A percentile compares a stretch with the other conserved stretches of the same genome.
Evolutionary conservation across 257 asterid genomes (phyloP).

Genomic region (Rehmannia glutinosa): DNA sequence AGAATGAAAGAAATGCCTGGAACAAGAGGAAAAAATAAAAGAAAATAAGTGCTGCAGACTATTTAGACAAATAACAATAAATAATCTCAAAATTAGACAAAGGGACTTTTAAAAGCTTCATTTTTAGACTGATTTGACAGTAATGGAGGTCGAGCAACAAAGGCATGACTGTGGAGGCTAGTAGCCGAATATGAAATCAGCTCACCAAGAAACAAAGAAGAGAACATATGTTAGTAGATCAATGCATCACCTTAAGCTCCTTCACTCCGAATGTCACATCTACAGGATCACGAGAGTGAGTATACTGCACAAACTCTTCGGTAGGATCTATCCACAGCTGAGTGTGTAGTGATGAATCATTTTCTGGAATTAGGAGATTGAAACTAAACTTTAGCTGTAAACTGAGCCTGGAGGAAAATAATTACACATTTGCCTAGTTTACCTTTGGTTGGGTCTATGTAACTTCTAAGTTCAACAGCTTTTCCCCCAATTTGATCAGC

Average conservation of each 20-base stretch:
- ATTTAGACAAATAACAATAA: background rate
- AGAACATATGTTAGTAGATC: slow-evolving; percentile 2
- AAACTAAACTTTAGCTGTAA: slow-evolving; percentile 14
- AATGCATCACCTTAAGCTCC: slow-evolving; percentile 72
- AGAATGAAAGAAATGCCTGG: slow-evolving; percentile 94
- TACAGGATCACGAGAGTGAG: slow-evolving; percentile 76
- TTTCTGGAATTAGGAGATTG: slow-evolving; percentile 51
- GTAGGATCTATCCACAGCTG: slow-evolving; percentile 97
- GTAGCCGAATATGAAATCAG: background rate
- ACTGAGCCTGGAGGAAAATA: background rate
- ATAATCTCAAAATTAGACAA: background rate
- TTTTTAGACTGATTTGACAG: background rate
- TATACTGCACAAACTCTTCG: slow-evolving; percentile 90
- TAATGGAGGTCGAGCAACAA: slow-evolving; percentile 11
- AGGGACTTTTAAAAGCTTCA: background rate
- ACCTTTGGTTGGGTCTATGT: slow-evolving; percentile 95
- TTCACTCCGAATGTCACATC: slow-evolving; percentile 95
- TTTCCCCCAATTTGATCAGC: slow-evolving; percentile 83
- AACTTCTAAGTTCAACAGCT: slow-evolving; percentile 96
- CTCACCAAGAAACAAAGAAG: slow-evolving; percentile 11
- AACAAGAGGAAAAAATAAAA: slow-evolving; percentile 20
- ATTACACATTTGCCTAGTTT: slow-evolving; percentile 8
- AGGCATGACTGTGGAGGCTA: slow-evolving; percentile 3
- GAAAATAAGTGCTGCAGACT: background rate
- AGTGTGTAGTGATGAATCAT: slow-evolving; percentile 87